These are phyloP conservation scores for Beauveria sp. DNA, from an alignment of 2,329 filamentous ascomycete genomes.

Conservation along the genomic window DNA sequence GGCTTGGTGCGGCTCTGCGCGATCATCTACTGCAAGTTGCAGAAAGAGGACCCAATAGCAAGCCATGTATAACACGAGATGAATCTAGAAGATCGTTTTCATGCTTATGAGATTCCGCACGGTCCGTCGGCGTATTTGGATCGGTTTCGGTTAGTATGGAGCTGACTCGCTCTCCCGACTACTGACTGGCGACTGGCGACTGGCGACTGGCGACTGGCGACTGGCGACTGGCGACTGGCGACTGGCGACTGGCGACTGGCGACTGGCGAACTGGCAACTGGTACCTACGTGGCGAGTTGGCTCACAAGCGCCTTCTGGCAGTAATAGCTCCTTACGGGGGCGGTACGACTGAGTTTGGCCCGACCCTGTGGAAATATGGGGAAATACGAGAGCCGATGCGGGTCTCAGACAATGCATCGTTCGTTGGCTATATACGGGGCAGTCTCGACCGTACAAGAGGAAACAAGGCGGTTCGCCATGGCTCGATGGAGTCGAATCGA, in stretches of 20 bases:
- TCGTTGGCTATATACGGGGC: neutral
- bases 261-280: too few relatives aligned
- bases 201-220: too few relatives aligned
- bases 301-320: too few relatives aligned
- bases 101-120: neutral
- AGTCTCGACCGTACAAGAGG: neutral
- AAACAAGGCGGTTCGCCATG: conserved; percentile 1
- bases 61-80: too few relatives aligned
- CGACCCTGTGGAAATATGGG: neutral
- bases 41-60: too few relatives aligned
- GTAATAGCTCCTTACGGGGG: neutral
- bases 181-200: neutral
- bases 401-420: conserved; percentile 1
- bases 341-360: neutral
- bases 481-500: neutral
- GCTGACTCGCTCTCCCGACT: neutral
- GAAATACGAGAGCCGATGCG: conserved; percentile 5
- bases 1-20: too few relatives aligned
- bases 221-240: neutral
- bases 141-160: neutral
- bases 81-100: too few relatives aligned
- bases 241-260: too few relatives aligned
- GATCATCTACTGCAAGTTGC: too few relatives aligned
- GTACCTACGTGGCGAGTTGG: too few relatives aligned
- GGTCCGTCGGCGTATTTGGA: neutral